Conservation (phyloP, 2,329 filamentous ascomycete genomes). For the Aspergillus alliaceus region DNA sequence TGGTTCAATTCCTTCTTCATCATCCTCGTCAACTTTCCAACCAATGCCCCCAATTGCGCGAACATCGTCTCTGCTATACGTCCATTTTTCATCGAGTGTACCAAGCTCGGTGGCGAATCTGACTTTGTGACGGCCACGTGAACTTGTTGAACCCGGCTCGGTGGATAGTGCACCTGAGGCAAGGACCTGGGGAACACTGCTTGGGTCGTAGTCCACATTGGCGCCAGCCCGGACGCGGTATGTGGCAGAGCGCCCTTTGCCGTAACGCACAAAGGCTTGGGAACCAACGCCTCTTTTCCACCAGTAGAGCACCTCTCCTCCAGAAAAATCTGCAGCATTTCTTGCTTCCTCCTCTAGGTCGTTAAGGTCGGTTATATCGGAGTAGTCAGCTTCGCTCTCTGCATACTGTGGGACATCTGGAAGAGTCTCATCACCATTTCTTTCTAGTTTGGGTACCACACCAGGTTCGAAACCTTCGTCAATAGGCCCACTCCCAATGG, state of each 20-base stretch:
- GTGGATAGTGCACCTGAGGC: neutral
- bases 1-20: conserved; percentile 11
- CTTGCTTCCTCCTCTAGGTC: neutral
- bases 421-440: too few species aligned
- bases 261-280: conserved; percentile 17
- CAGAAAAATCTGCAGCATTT: neutral
- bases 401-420: neutral
- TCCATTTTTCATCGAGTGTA: neutral
- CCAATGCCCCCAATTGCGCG: conserved; percentile 15
- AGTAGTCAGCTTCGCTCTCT: neutral
- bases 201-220: conserved; percentile 11
- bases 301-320: conserved; percentile 17
- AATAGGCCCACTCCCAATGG: neutral
- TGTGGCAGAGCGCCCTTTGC: conserved; percentile 7
- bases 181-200: neutral
- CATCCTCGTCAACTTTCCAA: conserved; percentile 19
- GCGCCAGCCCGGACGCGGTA: conserved; percentile 17
- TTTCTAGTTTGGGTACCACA: neutral
- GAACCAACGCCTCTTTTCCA: conserved; percentile 16
- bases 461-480: neutral
- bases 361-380: neutral
- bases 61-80: conserved; percentile 9
- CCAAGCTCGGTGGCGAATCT: neutral
- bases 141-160: neutral
- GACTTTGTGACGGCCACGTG: neutral